Evolutionary conservation across 495 filamentous ascomycete species (phyloP), one percentile per base, ranked within the genome.

Genomic region (Talaromyces liani): DNA sequence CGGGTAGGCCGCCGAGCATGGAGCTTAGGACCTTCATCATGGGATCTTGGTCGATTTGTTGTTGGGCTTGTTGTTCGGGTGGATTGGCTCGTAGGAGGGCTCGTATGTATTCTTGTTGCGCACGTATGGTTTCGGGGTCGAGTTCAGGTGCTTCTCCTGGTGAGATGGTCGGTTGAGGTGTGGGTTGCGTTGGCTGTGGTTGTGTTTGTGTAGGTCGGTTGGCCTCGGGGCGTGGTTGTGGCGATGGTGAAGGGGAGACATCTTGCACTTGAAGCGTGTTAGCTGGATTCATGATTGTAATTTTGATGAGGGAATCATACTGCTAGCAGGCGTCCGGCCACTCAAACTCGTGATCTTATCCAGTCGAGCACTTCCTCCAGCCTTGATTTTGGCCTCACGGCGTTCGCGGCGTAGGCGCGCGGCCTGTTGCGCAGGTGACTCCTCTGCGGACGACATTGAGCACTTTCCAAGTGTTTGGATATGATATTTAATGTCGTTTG

Each of bases 351-450:
- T 91, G 77, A 99, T 98, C 68, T 86, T 90, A 64, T 92, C 87
- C 62, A 99, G 79, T 65, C 94, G 83, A 25, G 86, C 82, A 36
- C 86, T 84, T 41, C 91, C 94, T 58, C 88, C 90, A 62, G 88
- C 90, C 67, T 84, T 87, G 75, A 97, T 88, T 78, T 96, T 97
- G 31, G 92, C 91, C 75, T 96, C 90, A 24, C 92, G 86, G 41
- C 91, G 87, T 73, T 96, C 92, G 66, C 94, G 92, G 66, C 93
- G 91, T 41, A 92, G 81, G 20, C 92, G 89, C 27, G 91, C 89
- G 71, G 93, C 87, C 65, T 89, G 72, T 65, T 87, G 85, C 34
- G 81, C 82, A 20, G 84, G 77, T 1, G 84, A 84, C 68, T 85
- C 83, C 29, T 81, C 80, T 45, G 75, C 58, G 14, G 75, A 70